phyloP scores from a whole-genome alignment of 805 yeast genomes.

The Tetrapisispora phaffii region DNA sequence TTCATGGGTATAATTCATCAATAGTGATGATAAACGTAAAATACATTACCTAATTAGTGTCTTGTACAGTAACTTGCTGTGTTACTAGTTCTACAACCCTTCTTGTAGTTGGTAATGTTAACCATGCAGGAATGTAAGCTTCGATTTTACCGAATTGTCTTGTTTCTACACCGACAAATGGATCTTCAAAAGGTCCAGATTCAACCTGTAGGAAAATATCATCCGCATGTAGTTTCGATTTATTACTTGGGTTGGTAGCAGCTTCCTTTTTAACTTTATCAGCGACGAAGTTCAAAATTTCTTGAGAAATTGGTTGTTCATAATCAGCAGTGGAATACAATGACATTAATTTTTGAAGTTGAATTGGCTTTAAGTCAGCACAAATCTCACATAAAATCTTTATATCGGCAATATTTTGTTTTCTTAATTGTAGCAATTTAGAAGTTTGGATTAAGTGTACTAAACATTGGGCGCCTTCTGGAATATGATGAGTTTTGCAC shows the following conservation, averaged over 20 bases:
- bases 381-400: slow-evolving; percentile 90
- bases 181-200: slow-evolving; percentile 72
- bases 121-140: slow-evolving; percentile 91
- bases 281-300: slow-evolving; percentile 71
- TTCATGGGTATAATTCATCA: background rate
- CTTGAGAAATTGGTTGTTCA: slow-evolving; percentile 82
- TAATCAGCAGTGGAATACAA: slow-evolving; percentile 90
- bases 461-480: slow-evolving; percentile 75
- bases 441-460: slow-evolving; percentile 88
- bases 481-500: slow-evolving; percentile 90
- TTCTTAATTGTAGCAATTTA: slow-evolving; percentile 82
- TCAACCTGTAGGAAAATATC: slow-evolving; percentile 65
- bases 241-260: slow-evolving; percentile 43
- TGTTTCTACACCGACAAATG: slow-evolving; percentile 62
- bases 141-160: slow-evolving; percentile 74
- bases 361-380: slow-evolving; percentile 88
- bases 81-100: slow-evolving; percentile 83
- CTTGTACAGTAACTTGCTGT: slow-evolving; percentile 55
- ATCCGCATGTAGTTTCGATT: slow-evolving; percentile 31
- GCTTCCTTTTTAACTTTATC: slow-evolving; percentile 69
- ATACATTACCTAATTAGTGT: slow-evolving; percentile 2
- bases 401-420: slow-evolving; percentile 80
- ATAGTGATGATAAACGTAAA: background rate
- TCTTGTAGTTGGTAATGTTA: slow-evolving; percentile 80
- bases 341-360: slow-evolving; percentile 82